Percentiles rank a stretch among this genome's conserved stretches.
These are phyloP conservation scores for Lanmaoa rubissima DNA, from an alignment of 768 basidiomycete species.

Conservation along the genomic window DNA sequence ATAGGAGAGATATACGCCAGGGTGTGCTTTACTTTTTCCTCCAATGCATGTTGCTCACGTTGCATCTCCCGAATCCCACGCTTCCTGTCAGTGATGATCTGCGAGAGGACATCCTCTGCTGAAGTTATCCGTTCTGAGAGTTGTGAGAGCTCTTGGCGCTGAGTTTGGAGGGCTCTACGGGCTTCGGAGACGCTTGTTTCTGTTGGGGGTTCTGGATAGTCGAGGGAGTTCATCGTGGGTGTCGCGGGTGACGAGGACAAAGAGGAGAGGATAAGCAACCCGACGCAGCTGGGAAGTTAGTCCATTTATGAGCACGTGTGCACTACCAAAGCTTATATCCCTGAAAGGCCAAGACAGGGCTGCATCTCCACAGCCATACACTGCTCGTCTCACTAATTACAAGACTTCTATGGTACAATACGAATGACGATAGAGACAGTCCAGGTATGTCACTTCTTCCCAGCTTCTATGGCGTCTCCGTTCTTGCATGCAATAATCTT, in stretches of 20 bases:
- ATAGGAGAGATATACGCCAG: conserved; percentile 73
- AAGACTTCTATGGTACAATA: conserved; percentile 28
- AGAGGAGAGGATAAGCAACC: conserved; percentile 7
- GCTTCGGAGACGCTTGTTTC: conserved; percentile 51
- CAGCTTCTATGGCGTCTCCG: conserved; percentile 80
- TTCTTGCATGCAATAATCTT: conserved; percentile 99
- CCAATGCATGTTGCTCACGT: conserved; percentile 45
- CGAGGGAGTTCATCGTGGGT: conserved; percentile 28
- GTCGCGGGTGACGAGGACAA: conserved; percentile 15
- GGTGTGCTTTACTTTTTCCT: conserved; percentile 48
- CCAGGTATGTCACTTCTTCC: conserved; percentile 58
- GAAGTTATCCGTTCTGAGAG: conserved; percentile 48
- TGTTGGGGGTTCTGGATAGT: conserved; percentile 60
- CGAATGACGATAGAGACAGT: background rate
- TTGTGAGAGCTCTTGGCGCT: conserved; percentile 23
- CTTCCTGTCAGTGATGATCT: conserved; percentile 55
- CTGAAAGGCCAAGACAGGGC: background rate
- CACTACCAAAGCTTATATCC: background rate
- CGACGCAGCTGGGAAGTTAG: conserved; percentile 22
- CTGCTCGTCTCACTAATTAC: conserved; percentile 19
- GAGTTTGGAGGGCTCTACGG: conserved; percentile 40
- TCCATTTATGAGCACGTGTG: conserved; percentile 24
- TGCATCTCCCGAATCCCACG: conserved; percentile 54
- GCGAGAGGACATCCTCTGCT: conserved; percentile 55
- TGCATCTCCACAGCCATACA: conserved; percentile 11